A percentile compares a stretch with the other conserved stretches of the same genome.
Conservation (phyloP, 2,329 filamentous ascomycete genomes). For the Colletotrichum neosansevieriae region DNA sequence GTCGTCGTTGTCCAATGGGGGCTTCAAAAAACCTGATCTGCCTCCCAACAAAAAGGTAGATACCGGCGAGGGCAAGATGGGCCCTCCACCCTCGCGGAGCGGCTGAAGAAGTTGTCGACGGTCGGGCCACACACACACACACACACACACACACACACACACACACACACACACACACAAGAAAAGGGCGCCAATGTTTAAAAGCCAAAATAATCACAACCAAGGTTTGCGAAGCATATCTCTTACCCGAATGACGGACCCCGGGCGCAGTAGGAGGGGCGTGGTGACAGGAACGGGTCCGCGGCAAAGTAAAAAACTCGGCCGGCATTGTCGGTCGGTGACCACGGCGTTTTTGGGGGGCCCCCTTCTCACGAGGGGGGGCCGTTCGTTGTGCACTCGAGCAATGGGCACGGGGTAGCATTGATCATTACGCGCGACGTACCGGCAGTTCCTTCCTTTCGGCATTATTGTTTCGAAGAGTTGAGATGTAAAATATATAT, state of each 20-base stretch:
- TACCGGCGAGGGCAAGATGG: slow-evolving; percentile 69
- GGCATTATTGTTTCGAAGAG: background rate
- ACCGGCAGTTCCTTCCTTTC: background rate
- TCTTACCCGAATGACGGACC: slow-evolving; percentile 10
- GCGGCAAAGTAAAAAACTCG: slow-evolving; percentile 8
- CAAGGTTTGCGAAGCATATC: slow-evolving; percentile 9
- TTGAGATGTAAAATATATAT: slow-evolving; percentile 5
- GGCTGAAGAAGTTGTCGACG: slow-evolving; percentile 15
- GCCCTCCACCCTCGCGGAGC: slow-evolving; percentile 46
- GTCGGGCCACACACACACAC: background rate
- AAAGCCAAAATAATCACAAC: background rate
- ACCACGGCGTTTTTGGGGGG: slow-evolving; percentile 17
- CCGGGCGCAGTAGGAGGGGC: background rate
- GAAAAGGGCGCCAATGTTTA: too few relatives aligned
- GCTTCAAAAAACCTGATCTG: slow-evolving; percentile 86
- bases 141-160: too few relatives aligned
- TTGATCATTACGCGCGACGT: background rate
- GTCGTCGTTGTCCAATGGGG: slow-evolving; percentile 61
- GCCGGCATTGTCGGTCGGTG: slow-evolving; percentile 24
- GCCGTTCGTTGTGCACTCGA: background rate
- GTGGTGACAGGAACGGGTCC: background rate
- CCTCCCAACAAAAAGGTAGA: slow-evolving; percentile 81
- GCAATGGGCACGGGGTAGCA: slow-evolving; percentile 1
- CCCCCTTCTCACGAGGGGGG: too few relatives aligned
- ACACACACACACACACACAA: too few relatives aligned